Percentiles rank a stretch among this genome's conserved stretches.
phyloP scores from a whole-genome alignment of 805 yeast species.

The Saccharomyces paradoxus region DNA sequence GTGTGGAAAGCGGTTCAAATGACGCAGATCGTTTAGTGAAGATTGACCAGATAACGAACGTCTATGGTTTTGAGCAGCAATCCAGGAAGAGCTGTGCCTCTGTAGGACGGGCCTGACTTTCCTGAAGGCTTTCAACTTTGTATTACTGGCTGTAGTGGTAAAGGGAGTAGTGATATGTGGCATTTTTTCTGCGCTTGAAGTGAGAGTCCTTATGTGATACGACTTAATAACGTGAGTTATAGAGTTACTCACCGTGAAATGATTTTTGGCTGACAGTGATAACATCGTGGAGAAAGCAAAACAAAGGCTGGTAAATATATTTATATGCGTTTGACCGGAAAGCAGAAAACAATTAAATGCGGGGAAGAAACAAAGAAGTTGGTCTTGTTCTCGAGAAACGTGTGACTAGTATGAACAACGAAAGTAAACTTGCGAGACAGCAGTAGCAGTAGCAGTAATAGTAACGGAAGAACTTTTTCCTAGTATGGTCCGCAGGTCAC shows the following conservation, averaged over 20 bases:
- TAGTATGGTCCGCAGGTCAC: not conserved
- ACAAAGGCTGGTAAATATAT: not conserved
- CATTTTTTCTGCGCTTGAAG: not conserved
- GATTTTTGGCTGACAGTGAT: not conserved
- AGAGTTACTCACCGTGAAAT: not conserved
- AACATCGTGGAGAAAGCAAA: not conserved
- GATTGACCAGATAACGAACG: not conserved
- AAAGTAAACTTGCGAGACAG: not conserved
- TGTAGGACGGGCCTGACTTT: not conserved
- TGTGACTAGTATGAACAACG: not conserved
- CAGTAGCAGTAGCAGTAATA: not conserved
- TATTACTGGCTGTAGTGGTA: not conserved
- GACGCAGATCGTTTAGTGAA: not conserved
- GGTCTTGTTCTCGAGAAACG: not conserved
- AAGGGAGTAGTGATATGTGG: not conserved
- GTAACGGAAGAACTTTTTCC: not conserved
- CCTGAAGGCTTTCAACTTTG: not conserved
- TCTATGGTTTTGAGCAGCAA: not conserved
- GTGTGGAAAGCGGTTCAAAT: not conserved
- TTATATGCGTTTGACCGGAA: not conserved
- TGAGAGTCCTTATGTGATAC: not conserved
- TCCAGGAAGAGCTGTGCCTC: not conserved
- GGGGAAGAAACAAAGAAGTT: not conserved
- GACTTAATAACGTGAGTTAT: not conserved
- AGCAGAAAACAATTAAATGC: not conserved